A percentile compares a stretch with the other conserved stretches of the same genome.
Evolutionary conservation across 441 rosid species (phyloP).

Genomic region (Omphalea diandra): DNA sequence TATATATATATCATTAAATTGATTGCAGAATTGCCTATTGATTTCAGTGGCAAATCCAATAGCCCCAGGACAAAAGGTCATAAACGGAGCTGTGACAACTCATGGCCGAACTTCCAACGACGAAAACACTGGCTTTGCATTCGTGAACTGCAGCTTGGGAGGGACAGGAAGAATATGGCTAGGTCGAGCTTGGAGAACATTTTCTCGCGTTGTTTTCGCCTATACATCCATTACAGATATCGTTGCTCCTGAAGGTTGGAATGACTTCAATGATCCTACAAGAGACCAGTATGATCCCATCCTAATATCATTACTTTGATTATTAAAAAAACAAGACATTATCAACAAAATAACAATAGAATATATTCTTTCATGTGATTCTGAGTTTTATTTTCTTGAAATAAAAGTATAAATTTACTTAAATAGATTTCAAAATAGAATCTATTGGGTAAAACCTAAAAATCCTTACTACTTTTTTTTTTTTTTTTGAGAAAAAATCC

Average conservation of each 20-base stretch:
- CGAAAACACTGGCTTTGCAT: constrained; percentile 70
- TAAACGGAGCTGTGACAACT: constrained; percentile 81
- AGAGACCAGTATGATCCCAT: constrained; percentile 54
- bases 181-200: constrained; percentile 88
- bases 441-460: too few species aligned
- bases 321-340: too few species aligned
- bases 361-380: too few species aligned
- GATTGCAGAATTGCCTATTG: constrained; percentile 54
- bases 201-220: constrained; percentile 70
- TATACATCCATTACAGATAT: constrained; percentile 64
- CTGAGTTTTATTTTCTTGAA: too few species aligned
- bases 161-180: constrained; percentile 83
- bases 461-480: too few species aligned
- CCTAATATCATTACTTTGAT: not conserved
- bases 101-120: constrained; percentile 71
- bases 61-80: constrained; percentile 47
- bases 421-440: too few species aligned
- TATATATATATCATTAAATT: too few species aligned
- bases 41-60: constrained; percentile 76
- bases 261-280: constrained; percentile 71
- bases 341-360: too few species aligned
- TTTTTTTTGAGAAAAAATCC: too few species aligned
- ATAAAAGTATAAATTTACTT: too few species aligned
- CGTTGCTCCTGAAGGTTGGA: constrained; percentile 87
- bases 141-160: constrained; percentile 59